Conservation (phyloP, 257 asterid species). For the Avicennia marina region DNA sequence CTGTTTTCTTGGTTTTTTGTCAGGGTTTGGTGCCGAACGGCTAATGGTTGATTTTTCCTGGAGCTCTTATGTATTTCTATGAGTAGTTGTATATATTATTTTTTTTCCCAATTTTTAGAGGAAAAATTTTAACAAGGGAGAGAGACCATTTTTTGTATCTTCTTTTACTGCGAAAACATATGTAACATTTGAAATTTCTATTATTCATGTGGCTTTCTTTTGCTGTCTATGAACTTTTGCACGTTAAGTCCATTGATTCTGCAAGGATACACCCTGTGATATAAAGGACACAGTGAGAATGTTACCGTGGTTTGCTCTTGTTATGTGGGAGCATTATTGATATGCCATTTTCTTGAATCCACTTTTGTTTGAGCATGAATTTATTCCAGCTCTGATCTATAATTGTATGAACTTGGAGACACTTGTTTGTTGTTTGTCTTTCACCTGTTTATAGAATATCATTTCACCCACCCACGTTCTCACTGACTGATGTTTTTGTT, state of each 20-base stretch:
- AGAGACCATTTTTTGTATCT: conserved; percentile 25
- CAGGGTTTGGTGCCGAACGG: conserved; percentile 61
- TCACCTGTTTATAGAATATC: conserved; percentile 17
- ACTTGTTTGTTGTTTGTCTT: conserved; percentile 19
- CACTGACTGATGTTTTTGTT: conserved; percentile 19
- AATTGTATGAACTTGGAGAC: conserved; percentile 3
- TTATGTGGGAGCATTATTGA: conserved; percentile 23
- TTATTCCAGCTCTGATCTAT: conserved; percentile 14
- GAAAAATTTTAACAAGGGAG: conserved; percentile 18
- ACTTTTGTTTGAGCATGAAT: conserved; percentile 19
- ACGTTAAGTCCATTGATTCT: conserved; percentile 20
- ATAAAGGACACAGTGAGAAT: conserved; percentile 28
- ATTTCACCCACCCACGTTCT: conserved; percentile 15
- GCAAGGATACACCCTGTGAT: conserved; percentile 29
- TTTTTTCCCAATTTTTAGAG: conserved; percentile 20
- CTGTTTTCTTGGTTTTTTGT: conserved; percentile 40
- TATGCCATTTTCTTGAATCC: conserved; percentile 13
- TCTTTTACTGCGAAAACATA: conserved; percentile 28
- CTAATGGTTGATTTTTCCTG: conserved; percentile 49
- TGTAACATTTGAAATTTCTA: conserved; percentile 40
- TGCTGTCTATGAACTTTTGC: conserved; percentile 21
- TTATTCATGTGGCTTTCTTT: conserved; percentile 22
- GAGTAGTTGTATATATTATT: conserved; percentile 27
- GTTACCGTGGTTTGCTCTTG: conserved; percentile 20
- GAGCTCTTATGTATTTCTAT: conserved; percentile 41